A percentile compares a stretch with the other conserved stretches of the same genome.
These are phyloP conservation scores for Hypoxylon sp. DNA, from an alignment of 2,329 filamentous ascomycete species.

Conservation along the genomic window DNA sequence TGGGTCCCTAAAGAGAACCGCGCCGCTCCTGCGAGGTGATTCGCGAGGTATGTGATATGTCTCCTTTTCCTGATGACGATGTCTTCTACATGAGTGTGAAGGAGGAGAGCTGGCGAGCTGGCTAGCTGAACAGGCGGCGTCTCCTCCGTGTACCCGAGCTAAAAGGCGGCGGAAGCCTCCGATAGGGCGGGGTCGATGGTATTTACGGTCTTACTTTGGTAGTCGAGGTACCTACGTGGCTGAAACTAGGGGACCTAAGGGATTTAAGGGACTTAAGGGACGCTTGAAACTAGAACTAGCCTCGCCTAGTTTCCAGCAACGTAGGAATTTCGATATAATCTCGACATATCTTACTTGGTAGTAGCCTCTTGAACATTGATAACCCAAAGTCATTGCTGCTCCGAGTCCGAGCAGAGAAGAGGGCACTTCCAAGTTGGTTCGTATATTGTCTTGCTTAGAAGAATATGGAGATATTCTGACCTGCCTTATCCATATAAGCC, in stretches of 20 bases:
- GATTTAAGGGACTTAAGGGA: not conserved
- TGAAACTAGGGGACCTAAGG: too few relatives aligned
- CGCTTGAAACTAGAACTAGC: not conserved
- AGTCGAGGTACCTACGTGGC: too few relatives aligned
- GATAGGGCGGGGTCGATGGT: slow-evolving; percentile 26
- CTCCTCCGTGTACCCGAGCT: not conserved
- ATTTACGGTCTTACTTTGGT: slow-evolving; percentile 15
- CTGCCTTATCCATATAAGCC: not conserved
- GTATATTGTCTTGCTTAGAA: not conserved
- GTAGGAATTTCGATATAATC: slow-evolving; percentile 31
- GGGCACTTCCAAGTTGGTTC: not conserved
- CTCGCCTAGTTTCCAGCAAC: slow-evolving; percentile 7
- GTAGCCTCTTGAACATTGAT: not conserved
- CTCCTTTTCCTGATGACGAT: not conserved
- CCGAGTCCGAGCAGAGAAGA: not conserved
- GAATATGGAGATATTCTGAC: not conserved
- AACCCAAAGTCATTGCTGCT: not conserved
- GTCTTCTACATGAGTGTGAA: not conserved
- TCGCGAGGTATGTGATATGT: slow-evolving; percentile 5
- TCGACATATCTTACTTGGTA: slow-evolving; percentile 7
- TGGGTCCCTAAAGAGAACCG: slow-evolving; percentile 3
- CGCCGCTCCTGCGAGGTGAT: slow-evolving; percentile 11
- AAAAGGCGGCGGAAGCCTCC: slow-evolving; percentile 32
- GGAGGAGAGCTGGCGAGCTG: slow-evolving; percentile 3
- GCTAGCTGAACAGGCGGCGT: slow-evolving; percentile 18